phyloP scores from a whole-genome alignment of 176 grass and related monocot species.

The Pharus latifolius region DNA sequence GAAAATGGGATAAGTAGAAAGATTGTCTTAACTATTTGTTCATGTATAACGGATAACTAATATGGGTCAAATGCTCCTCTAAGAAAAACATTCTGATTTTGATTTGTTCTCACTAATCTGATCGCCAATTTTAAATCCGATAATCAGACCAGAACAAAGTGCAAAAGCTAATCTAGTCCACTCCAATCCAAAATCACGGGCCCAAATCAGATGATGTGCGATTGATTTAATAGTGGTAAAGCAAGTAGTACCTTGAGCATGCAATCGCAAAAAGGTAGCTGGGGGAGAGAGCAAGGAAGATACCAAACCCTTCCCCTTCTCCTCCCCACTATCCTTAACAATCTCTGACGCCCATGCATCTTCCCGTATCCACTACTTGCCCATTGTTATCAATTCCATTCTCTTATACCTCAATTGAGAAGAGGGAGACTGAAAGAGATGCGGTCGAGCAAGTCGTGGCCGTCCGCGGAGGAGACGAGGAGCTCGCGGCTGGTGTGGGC shows the following conservation, averaged over 20 bases:
- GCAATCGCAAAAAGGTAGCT: conserved; percentile 17
- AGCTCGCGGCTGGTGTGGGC: conserved; percentile 20
- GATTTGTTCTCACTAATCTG: no score
- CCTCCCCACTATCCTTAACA: not conserved
- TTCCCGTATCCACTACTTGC: not conserved
- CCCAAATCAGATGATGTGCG: not conserved
- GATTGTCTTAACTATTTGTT: no score
- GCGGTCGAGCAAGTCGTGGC: not conserved
- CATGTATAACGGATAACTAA: no score
- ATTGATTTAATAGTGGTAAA: not conserved
- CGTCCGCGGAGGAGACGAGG: not conserved
- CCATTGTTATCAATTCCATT: not conserved
- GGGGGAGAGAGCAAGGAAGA: conserved; percentile 47
- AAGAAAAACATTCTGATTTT: no score
- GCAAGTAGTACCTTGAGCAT: conserved; percentile 16
- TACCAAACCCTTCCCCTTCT: conserved; percentile 47
- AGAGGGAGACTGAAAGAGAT: not conserved
- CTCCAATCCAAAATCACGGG: not conserved
- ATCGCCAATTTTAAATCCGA: no score
- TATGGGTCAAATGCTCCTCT: no score
- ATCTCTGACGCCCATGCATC: not conserved
- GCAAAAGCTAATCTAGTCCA: no score
- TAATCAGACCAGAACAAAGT: no score
- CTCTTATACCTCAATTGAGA: not conserved
- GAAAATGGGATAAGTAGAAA: no score